phyloP scores from a whole-genome alignment of 1,284 basidiomycete genomes.

The Phlebopus sp. region DNA sequence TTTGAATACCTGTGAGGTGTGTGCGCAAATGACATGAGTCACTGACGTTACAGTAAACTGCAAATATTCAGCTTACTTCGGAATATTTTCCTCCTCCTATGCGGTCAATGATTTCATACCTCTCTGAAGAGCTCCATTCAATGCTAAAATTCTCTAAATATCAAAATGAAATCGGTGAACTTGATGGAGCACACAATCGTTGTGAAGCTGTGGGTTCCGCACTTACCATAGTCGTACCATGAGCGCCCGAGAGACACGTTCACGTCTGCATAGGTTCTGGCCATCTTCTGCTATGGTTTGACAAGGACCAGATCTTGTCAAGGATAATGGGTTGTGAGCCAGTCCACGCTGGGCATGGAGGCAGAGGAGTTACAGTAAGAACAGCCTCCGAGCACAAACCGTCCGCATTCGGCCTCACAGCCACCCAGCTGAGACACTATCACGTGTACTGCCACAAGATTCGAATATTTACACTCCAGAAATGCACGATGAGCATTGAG shows the following conservation, averaged over 20 bases:
- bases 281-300: constrained; percentile 35
- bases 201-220: neutral
- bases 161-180: constrained; percentile 6
- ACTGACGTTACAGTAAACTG: constrained; percentile 1
- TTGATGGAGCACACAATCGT: neutral
- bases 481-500: constrained; percentile 18
- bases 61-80: constrained; percentile 44
- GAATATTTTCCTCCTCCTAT: constrained; percentile 81
- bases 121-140: constrained; percentile 74
- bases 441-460: too few relatives aligned
- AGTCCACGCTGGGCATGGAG: constrained; percentile 26
- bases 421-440: neutral
- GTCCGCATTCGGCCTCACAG: constrained; percentile 13
- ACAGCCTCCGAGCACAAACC: constrained; percentile 24
- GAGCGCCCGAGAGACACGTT: constrained; percentile 44
- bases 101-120: constrained; percentile 79
- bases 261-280: constrained; percentile 47
- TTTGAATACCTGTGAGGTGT: constrained; percentile 69
- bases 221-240: constrained; percentile 53
- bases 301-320: constrained; percentile 17
- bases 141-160: constrained; percentile 65
- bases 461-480: constrained; percentile 3
- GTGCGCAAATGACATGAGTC: constrained; percentile 1
- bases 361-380: constrained; percentile 14
- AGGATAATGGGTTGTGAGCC: constrained; percentile 17